Base-by-base conservation (phyloP, 495 filamentous ascomycete species). In the Penicillium angulare region DNA sequence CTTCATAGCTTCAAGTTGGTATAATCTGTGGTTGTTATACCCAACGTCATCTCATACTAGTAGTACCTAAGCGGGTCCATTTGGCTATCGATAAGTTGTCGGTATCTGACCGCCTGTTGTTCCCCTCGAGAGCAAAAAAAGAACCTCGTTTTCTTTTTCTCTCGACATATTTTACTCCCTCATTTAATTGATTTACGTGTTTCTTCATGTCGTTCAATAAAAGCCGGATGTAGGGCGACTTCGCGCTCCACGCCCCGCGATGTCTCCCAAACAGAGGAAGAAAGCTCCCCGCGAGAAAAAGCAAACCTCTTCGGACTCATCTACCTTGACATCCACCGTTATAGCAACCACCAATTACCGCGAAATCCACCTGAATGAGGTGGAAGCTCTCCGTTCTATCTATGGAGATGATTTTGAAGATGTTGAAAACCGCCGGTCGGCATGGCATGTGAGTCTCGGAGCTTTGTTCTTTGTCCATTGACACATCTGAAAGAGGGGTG, bases 351-450 rank as follows among this genome's bases (percentile, higher is more conserved):
- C 86, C 13, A 82, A 93, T 60, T 95, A 97, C 68, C 78, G 84
- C 35, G 85, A 93, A 62, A 83, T 86, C 17, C 93, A 97, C 72
- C 73, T 86, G 49, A 85, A 96, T 63, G 93, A 98, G 73, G 75
- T 92, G 27, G 85, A 95, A 68, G 93, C 84, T 10, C 74, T 98
- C 41, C 77, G 86, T 47, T 89, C 95, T 5, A 96, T 98, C 33
- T 98, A 93, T 61, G 87, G 86, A 60, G 91, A 97, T 40, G 93
- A 97, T 61, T 97, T 87, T 63, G 72, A 84, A 57, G 81, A 89
- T 53, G 82, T 91, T 48, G 80, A 83, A 53, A 72, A 80, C 22
- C 83, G 85, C 60, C 80, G 80, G 35, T 84, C 82, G 35, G 91
- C 91, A 32, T 98, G 93, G 93, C 89, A 95, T 76, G 87, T 90